Percentiles rank a stretch among this genome's conserved stretches.
phyloP scores from a whole-genome alignment of 169 alveolate genomes.

The Plasmodium cynomolgi region DNA sequence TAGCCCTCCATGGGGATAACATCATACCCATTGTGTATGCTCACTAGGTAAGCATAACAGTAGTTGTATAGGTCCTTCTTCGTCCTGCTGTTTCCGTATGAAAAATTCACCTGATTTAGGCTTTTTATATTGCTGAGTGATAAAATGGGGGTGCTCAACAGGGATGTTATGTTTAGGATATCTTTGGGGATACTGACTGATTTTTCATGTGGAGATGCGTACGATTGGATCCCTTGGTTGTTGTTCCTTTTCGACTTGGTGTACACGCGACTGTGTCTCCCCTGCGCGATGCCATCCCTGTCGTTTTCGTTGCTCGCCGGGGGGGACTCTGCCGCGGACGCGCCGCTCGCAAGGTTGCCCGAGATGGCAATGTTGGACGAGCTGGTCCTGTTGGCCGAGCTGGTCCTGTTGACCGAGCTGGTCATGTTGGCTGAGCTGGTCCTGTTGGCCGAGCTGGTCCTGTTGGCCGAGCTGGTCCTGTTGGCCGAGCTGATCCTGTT shows the following conservation, averaged over 20 bases:
- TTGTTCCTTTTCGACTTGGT: not conserved
- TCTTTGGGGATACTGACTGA: constrained; percentile 33
- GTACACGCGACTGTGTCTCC: not conserved
- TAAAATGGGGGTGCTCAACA: constrained; percentile 14
- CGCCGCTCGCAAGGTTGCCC: too few relatives aligned
- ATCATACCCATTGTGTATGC: constrained; percentile 30
- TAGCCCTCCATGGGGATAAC: constrained; percentile 46
- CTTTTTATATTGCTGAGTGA: constrained; percentile 31
- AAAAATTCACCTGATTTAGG: constrained; percentile 34
- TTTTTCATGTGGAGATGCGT: not conserved
- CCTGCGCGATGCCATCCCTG: not conserved
- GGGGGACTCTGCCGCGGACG: not conserved
- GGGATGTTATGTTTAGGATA: constrained; percentile 20
- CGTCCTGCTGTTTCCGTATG: constrained; percentile 16
- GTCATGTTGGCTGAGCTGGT: too few relatives aligned
- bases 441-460: too few relatives aligned
- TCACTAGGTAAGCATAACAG: constrained; percentile 31
- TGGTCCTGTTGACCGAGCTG: too few relatives aligned
- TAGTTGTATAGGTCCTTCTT: constrained; percentile 44
- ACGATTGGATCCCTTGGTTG: not conserved
- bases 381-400: not conserved
- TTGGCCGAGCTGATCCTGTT: too few relatives aligned
- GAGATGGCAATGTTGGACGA: not conserved
- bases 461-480: too few relatives aligned
- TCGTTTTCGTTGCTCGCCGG: not conserved